Conservation (phyloP, 176 grass and related monocot genomes). For the Eragrostis nindensis region DNA sequence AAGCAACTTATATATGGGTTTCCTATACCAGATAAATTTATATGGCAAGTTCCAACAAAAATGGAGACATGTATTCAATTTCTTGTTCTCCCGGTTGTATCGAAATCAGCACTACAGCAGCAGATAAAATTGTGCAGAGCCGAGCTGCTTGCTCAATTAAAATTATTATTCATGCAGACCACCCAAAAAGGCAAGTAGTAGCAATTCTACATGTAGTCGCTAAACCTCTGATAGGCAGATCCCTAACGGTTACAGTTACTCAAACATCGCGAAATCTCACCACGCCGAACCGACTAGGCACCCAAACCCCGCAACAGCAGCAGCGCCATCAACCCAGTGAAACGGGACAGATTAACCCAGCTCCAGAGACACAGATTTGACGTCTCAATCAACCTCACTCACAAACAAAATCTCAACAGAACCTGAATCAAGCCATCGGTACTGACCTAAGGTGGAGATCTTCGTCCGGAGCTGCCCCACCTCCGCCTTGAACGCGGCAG, state of each 20-base stretch:
- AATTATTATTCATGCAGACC: not conserved
- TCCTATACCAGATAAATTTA: not conserved
- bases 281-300: not conserved
- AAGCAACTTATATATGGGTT: not conserved
- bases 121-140: not conserved
- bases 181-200: not conserved
- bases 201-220: not conserved
- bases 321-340: not conserved
- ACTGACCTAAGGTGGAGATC: constrained; percentile 60
- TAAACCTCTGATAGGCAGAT: constrained; percentile 14
- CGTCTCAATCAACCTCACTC: not conserved
- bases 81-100: not conserved
- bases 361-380: not conserved
- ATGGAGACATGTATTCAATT: not conserved
- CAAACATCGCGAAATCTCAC: not conserved
- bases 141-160: not conserved
- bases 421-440: not conserved
- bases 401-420: not conserved
- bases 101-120: not conserved
- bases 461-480: constrained; percentile 47
- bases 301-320: not conserved
- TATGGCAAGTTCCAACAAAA: not conserved
- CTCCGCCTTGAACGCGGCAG: constrained; percentile 41
- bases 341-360: not conserved
- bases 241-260: not conserved